These are phyloP conservation scores for Sugiyamaella xylanicola DNA, from an alignment of 1,139 yeast species.

Conservation along the genomic window DNA sequence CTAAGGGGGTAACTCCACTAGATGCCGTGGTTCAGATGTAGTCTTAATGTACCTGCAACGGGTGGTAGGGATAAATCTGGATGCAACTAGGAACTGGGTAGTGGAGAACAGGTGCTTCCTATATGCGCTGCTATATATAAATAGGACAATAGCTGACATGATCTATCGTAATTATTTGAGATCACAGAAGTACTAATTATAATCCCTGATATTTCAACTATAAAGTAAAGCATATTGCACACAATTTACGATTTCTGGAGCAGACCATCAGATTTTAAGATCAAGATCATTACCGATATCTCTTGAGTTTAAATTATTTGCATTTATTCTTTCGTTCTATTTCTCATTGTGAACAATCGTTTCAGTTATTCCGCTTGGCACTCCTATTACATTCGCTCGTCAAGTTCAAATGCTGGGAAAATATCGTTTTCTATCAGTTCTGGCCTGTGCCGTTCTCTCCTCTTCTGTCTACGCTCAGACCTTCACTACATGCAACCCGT, in stretches of 20 bases:
- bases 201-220: background rate
- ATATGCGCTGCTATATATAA: background rate
- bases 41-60: background rate
- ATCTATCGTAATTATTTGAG: too few species aligned
- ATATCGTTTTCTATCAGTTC: background rate
- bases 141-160: background rate
- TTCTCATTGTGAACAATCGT: too few species aligned
- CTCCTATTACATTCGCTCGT: background rate
- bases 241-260: too few species aligned
- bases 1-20: background rate
- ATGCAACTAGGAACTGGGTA: background rate
- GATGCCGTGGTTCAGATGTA: background rate
- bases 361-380: too few species aligned
- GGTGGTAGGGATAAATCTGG: background rate
- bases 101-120: background rate
- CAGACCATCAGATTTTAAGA: background rate
- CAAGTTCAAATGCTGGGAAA: background rate
- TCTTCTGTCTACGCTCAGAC: slow-evolving; percentile 5
- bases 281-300: too few species aligned
- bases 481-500: slow-evolving; percentile 38
- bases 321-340: background rate
- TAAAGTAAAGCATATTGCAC: background rate
- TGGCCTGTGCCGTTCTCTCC: background rate
- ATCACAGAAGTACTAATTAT: background rate
- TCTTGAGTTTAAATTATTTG: background rate